Evolutionary conservation across 106 monocot genomes (phyloP), one percentile per base, ranked within the genome.

Genomic region (Vanilla planifolia): DNA sequence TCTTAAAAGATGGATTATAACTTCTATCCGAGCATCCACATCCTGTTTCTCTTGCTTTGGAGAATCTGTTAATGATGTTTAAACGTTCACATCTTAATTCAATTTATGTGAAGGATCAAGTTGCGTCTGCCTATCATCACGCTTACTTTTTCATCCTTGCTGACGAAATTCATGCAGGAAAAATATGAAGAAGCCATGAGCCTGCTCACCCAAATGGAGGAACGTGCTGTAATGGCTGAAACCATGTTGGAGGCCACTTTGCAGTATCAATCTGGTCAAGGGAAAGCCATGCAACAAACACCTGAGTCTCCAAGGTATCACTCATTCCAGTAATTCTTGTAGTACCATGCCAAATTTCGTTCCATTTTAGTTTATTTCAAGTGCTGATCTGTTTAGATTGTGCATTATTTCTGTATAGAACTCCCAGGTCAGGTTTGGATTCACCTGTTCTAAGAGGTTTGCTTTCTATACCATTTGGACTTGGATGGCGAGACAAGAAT

Each of bases 401-500:
- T 13, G 9, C n/a, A 30, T 15, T 19, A 24, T 69, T 65, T 36
- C 36, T 65, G 25, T 68, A 45, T 71, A 93, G 84, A 62, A 41
- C 80, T 67, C 67, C 48, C 21, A 63, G 30, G 46, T 42, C 43
- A 44, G 53, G 27, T 35, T 68, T 75, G 20, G 78, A 86, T 48
- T 64, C 63, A 19, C 71, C 79, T 27, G 20, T 25, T 37, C 77
- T 72, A 71, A 89, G 71, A 73, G 26, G 88, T 55, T 67, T 88
- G 58, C 71, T 92, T 56, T 80, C 92, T 39, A 86, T 71, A 71
- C 77, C 77, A 43, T 89, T 84, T 80, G 83, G 64, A 35, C 64
- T 84, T 46, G 81, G 88, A 20, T 93, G 92, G 92, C 84, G 71
- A 36, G 87, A 92, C 53, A 92, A 70, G 67, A 93, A 77, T 50